These are phyloP conservation scores for Meira nashicola DNA, from an alignment of 1,284 basidiomycete species.

Conservation along the genomic window DNA sequence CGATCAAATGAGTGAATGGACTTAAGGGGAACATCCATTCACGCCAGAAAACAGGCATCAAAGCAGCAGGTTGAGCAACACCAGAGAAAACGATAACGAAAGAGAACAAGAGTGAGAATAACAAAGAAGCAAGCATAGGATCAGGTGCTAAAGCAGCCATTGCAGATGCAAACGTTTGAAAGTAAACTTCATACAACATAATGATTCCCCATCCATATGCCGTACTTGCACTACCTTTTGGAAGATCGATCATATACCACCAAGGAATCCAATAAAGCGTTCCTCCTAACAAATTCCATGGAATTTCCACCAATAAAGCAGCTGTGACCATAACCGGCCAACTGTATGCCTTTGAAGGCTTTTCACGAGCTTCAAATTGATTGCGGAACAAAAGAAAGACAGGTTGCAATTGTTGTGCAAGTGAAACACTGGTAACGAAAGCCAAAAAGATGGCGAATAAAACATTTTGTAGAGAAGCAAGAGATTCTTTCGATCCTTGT, in stretches of 20 bases:
- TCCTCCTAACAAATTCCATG: conserved; percentile 63
- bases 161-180: conserved; percentile 62
- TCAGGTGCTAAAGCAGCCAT: conserved; percentile 66
- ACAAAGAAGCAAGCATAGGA: conserved; percentile 62
- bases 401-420: conserved; percentile 71
- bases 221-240: conserved; percentile 25
- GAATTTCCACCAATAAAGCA: conserved; percentile 56
- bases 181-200: conserved; percentile 55
- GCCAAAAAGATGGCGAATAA: conserved; percentile 65
- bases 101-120: conserved; percentile 21
- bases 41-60: conserved; percentile 32
- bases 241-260: conserved; percentile 64
- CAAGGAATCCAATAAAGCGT: conserved; percentile 30
- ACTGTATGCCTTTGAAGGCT: conserved; percentile 38
- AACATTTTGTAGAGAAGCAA: conserved; percentile 74
- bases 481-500: conserved; percentile 59
- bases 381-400: conserved; percentile 72
- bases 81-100: conserved; percentile 50
- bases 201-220: conserved; percentile 30
- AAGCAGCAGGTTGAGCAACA: conserved; percentile 66
- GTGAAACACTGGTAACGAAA: conserved; percentile 69
- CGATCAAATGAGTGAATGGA: conserved; percentile 34
- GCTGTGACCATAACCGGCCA: conserved; percentile 51
- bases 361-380: conserved; percentile 53
- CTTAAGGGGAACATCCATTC: conserved; percentile 42